A percentile compares a stretch with the other conserved stretches of the same genome.
These are phyloP conservation scores for Neospora caninum DNA, from an alignment of 169 alveolate species.

Conservation along the genomic window DNA sequence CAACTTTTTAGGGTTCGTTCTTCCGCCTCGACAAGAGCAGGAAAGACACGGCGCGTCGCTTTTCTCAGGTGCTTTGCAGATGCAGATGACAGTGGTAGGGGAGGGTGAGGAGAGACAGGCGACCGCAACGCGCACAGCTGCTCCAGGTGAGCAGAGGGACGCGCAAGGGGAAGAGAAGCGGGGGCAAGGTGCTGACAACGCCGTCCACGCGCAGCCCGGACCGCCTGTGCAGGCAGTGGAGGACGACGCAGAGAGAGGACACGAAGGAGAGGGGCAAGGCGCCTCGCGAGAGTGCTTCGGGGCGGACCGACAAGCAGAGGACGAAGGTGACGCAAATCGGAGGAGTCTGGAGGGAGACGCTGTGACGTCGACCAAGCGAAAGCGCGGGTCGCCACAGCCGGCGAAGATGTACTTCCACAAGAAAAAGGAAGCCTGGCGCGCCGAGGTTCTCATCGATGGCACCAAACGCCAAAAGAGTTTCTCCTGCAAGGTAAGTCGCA, in stretches of 20 bases:
- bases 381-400: neutral
- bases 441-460: constrained; percentile 54
- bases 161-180: no score
- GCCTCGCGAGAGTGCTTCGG: no score
- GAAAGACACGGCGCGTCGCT: neutral
- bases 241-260: neutral
- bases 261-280: neutral
- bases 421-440: constrained; percentile 64
- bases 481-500: constrained; percentile 53
- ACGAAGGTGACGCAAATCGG: neutral
- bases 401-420: constrained; percentile 47
- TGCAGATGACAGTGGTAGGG: no score
- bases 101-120: no score
- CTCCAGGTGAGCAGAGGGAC: no score
- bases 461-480: constrained; percentile 58
- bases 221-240: neutral
- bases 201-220: no score
- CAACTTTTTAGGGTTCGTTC: neutral
- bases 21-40: neutral
- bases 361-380: neutral
- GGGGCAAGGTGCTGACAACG: no score
- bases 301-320: no score
- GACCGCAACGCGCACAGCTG: no score
- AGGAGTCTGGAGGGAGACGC: neutral
- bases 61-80: no score